Base-by-base conservation (phyloP, 768 basidiomycete genomes). In the Kwoniella shandongensis region DNA sequence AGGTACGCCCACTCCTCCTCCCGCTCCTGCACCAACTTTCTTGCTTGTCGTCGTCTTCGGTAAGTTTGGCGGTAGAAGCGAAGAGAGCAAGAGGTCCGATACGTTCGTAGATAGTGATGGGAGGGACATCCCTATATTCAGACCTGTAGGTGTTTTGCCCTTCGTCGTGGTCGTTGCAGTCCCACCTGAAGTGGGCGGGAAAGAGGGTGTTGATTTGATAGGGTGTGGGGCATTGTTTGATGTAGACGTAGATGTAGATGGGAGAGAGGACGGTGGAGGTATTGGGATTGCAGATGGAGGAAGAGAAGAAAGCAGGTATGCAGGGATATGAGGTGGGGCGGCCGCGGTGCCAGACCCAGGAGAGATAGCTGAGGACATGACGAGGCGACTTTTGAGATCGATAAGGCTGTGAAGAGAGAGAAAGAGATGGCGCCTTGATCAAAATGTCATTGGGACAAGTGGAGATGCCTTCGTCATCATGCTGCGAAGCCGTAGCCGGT, bases 151-250 rank as follows among this genome's bases (percentile, higher is more conserved):
- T 10, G 53, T 41, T 6, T 22, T 41, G 38, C 20, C 22, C 13
- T n/a, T 41, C 5, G 50, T 7, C 12, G 46, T 29, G 2, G 52
- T 11, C n/a, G 29, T 18, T 29, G 50, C 47, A 18, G 64, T 44
- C n/a, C n/a, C n/a, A n/a, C n/a, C n/a, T 4, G 77, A 73, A 39
- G 17, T 79, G 75, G 25, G 78, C 67, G 5, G 82, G 81, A 25
- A 86, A 8, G 23, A 48, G 18, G 57, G 46, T 32, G 41, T 66
- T n/a, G n/a, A 11, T 80, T 39, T 57, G 15, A 8, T 41, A 51
- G 32, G 65, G 51, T 29, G 54, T 13, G 13, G 57, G 40, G 13
- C 56, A 23, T 17, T 51, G 8, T 26, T 27, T 15, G 44, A 18
- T 11, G 42, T 6, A 17, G 65, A n/a, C 57, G 39, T 30, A 23